Evolutionary conservation across 1,139 yeast genomes (phyloP).

Genomic region (Meyerozyma sp.): DNA sequence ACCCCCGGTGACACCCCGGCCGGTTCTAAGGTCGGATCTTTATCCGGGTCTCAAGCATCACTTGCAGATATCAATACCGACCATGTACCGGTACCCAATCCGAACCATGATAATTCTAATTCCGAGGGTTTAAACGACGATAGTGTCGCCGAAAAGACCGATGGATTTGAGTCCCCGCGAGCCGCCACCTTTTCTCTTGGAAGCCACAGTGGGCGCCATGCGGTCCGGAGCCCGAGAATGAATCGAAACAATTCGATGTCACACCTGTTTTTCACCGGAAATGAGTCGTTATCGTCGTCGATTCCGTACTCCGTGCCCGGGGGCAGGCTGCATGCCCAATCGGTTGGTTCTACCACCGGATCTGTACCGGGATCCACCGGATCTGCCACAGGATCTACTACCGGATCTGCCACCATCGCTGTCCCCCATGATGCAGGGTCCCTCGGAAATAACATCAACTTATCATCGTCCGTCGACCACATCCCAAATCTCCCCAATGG

Average conservation of each 20-base stretch:
- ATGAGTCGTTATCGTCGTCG: constrained; percentile 50
- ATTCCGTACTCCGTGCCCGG: constrained; percentile 77
- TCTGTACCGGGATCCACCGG: constrained; percentile 6
- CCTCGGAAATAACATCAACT: too few relatives aligned
- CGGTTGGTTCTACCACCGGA: constrained; percentile 6
- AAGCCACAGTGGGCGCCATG: background rate
- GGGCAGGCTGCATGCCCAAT: constrained; percentile 27
- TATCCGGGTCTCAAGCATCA: background rate
- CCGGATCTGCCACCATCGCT: too few relatives aligned
- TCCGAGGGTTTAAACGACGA: too few relatives aligned
- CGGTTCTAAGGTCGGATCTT: background rate
- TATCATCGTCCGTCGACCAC: constrained; percentile 15
- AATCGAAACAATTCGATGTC: constrained; percentile 41
- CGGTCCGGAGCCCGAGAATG: constrained; percentile 25
- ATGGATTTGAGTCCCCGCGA: background rate
- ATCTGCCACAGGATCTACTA: constrained; percentile 2
- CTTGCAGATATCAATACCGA: background rate
- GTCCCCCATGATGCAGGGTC: constrained; percentile 7
- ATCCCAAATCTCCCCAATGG: constrained; percentile 47
- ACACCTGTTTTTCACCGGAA: constrained; percentile 36
- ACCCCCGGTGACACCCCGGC: constrained; percentile 1
- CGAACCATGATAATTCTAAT: too few relatives aligned
- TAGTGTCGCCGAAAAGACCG: background rate
- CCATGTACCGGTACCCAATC: background rate
- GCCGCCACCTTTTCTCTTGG: background rate